phyloP scores from a whole-genome alignment of 2,329 filamentous ascomycete species.

The Pseudogymnoascus sp. region DNA sequence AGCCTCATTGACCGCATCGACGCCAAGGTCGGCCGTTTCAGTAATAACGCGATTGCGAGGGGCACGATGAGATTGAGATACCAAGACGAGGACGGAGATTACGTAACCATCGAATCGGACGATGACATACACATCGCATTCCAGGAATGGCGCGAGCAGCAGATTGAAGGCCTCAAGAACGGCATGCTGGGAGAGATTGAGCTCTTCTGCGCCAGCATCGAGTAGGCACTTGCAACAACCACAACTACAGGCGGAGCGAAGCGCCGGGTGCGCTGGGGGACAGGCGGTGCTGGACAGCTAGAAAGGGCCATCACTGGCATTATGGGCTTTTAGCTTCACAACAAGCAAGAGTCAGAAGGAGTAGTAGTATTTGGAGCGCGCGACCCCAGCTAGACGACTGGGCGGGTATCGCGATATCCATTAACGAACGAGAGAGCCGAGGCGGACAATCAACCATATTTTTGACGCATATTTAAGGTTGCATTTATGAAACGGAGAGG shows the following conservation, averaged over 20 bases:
- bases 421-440: not conserved
- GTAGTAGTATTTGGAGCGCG: slow-evolving; percentile 1
- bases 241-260: not conserved
- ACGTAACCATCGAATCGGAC: slow-evolving; percentile 86
- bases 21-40: slow-evolving; percentile 83
- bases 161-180: slow-evolving; percentile 49
- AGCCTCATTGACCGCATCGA: slow-evolving; percentile 93
- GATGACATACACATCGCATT: slow-evolving; percentile 96
- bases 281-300: not conserved
- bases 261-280: slow-evolving; percentile 1
- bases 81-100: slow-evolving; percentile 84
- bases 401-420: not conserved
- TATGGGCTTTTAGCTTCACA: not conserved
- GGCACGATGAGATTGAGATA: slow-evolving; percentile 83
- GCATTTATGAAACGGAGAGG: slow-evolving; percentile 1
- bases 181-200: slow-evolving; percentile 83
- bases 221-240: slow-evolving; percentile 8
- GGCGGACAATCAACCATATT: not conserved
- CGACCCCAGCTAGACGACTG: not conserved
- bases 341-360: not conserved
- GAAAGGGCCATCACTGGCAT: slow-evolving; percentile 5
- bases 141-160: slow-evolving; percentile 81
- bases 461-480: not conserved
- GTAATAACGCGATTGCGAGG: slow-evolving; percentile 71
- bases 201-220: slow-evolving; percentile 60